Evolutionary conservation across 2,329 filamentous ascomycete genomes (phyloP).

Genomic region (Byssothecium circinans): DNA sequence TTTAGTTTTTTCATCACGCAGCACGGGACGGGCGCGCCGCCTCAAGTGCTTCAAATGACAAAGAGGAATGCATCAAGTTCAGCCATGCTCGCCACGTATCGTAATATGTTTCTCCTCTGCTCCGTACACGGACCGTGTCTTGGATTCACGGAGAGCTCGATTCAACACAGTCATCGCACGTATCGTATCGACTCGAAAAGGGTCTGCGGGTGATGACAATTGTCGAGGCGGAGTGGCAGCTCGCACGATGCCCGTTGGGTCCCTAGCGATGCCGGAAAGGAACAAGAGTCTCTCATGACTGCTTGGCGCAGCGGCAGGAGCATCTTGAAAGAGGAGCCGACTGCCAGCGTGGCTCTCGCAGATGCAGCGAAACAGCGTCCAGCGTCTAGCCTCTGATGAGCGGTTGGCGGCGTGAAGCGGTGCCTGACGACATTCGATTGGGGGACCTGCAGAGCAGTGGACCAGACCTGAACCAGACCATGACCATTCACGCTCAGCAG

Average conservation of each 20-base stretch:
- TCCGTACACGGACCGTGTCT: constrained; percentile 25
- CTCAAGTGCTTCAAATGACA: neutral
- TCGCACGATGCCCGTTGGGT: constrained; percentile 15
- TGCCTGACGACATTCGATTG: constrained; percentile 27
- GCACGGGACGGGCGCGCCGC: constrained; percentile 4
- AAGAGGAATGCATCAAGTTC: too few species aligned
- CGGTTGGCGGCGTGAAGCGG: constrained; percentile 18
- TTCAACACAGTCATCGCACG: constrained; percentile 4
- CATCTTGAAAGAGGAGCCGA: too few species aligned
- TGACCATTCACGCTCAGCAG: constrained; percentile 15
- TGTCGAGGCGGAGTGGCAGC: constrained; percentile 17
- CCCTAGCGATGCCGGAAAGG: constrained; percentile 17
- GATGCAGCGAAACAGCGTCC: constrained; percentile 7
- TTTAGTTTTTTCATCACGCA: too few species aligned
- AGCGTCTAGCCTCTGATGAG: constrained; percentile 1
- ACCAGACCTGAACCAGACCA: constrained; percentile 5
- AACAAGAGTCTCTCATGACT: constrained; percentile 6
- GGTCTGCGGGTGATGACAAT: constrained; percentile 12
- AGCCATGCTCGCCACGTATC: constrained; percentile 9
- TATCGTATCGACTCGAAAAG: constrained; percentile 13
- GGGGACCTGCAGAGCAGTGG: constrained; percentile 8
- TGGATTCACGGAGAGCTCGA: constrained; percentile 16
- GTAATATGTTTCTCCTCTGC: constrained; percentile 31
- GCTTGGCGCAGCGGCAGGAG: constrained; percentile 16
- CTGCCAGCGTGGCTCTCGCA: constrained; percentile 33